Percentiles rank a stretch among this genome's conserved stretches.
Conservation (phyloP, 495 filamentous ascomycete genomes). For the Penicillium angulare region DNA sequence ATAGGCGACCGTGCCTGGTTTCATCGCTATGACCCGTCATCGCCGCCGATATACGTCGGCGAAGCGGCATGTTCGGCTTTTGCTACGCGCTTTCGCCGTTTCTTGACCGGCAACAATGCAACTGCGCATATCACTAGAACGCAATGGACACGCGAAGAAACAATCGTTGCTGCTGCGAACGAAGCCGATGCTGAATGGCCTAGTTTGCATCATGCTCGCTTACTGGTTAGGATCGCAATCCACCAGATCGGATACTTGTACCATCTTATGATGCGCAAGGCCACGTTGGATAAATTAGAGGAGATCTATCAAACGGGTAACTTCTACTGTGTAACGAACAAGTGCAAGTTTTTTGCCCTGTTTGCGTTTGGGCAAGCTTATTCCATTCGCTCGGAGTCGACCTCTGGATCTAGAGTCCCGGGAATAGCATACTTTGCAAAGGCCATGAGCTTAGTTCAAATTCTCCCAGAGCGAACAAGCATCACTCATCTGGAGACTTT, state of each 20-base stretch:
- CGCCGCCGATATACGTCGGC: conserved; percentile 45
- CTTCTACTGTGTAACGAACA: conserved; percentile 34
- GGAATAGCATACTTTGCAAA: conserved; percentile 46
- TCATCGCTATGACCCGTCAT: conserved; percentile 41
- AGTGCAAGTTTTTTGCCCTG: conserved; percentile 46
- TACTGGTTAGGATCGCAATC: conserved; percentile 42
- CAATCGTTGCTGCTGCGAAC: conserved; percentile 33
- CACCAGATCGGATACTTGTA: conserved; percentile 41
- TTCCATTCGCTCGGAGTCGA: conserved; percentile 36
- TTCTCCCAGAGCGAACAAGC: conserved; percentile 41
- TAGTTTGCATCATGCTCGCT: conserved; percentile 38
- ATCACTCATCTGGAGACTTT: conserved; percentile 44
- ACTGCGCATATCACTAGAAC: conserved; percentile 41
- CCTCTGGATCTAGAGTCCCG: conserved; percentile 34
- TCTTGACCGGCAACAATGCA: conserved; percentile 38
- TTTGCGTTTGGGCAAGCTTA: conserved; percentile 48
- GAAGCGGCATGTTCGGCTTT: conserved; percentile 49
- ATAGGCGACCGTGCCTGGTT: conserved; percentile 47
- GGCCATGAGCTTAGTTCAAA: conserved; percentile 40
- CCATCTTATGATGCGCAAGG: conserved; percentile 42
- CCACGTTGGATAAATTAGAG: conserved; percentile 43
- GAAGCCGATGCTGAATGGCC: conserved; percentile 37
- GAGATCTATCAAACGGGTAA: conserved; percentile 39
- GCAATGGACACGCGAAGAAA: conserved; percentile 40
- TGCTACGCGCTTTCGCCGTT: conserved; percentile 45